A percentile compares a stretch with the other conserved stretches of the same genome.
phyloP scores from a whole-genome alignment of 179 eudicot species.

The Vitellaria paradoxa region DNA sequence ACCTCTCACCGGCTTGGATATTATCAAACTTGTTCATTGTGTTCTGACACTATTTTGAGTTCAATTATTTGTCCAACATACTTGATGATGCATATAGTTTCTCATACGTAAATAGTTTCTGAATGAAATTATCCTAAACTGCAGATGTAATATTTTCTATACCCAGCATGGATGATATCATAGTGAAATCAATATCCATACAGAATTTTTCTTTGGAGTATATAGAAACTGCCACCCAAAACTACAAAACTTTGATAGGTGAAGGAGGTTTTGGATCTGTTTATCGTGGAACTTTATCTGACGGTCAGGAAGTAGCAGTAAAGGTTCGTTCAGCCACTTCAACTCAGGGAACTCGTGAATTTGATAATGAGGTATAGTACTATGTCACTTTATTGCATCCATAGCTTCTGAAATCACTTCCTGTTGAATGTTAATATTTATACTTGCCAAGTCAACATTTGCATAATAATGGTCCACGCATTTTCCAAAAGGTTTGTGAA shows the following conservation, averaged over 20 bases:
- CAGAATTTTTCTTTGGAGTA: constrained; percentile 34
- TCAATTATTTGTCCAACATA: neutral
- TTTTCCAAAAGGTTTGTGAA: neutral
- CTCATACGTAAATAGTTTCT: neutral
- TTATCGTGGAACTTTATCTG: constrained; percentile 45
- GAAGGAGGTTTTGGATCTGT: constrained; percentile 68
- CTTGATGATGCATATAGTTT: constrained; percentile 5
- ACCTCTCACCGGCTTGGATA: neutral
- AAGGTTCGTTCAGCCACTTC: constrained; percentile 62
- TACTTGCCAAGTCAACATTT: neutral
- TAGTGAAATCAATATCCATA: constrained; percentile 36
- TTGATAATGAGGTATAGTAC: constrained; percentile 45
- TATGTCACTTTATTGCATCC: neutral
- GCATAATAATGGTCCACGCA: neutral
- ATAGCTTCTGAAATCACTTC: neutral
- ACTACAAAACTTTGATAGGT: constrained; percentile 50
- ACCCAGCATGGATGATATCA: constrained; percentile 36
- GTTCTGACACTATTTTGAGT: neutral
- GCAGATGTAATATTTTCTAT: constrained; percentile 49
- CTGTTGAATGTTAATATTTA: neutral
- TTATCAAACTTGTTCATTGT: neutral
- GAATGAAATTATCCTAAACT: constrained; percentile 8
- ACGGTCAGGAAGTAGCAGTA: constrained; percentile 63
- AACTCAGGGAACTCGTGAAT: constrained; percentile 62
- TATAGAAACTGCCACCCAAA: constrained; percentile 43